Evolutionary conservation across 768 basidiomycete genomes (phyloP).

Genomic region (Suillus sp.): DNA sequence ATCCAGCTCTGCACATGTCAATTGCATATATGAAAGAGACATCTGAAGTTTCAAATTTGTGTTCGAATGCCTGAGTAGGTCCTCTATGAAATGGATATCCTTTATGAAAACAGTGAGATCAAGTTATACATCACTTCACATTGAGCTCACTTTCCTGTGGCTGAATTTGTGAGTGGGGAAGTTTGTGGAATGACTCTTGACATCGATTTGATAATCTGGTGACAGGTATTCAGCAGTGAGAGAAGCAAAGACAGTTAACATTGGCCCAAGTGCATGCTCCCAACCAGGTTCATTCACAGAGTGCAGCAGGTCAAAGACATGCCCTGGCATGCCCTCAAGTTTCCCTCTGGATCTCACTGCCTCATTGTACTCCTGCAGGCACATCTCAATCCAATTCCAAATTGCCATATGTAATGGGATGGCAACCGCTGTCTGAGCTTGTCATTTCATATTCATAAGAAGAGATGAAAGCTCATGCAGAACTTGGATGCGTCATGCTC

Average conservation of each 20-base stretch:
- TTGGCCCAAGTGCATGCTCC: slow-evolving; percentile 74
- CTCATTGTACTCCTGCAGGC: slow-evolving; percentile 78
- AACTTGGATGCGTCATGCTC: slow-evolving; percentile 64
- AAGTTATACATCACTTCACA: too few species aligned
- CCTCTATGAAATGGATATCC: slow-evolving; percentile 60
- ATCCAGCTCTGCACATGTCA: slow-evolving; percentile 70
- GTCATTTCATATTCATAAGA: slow-evolving; percentile 78
- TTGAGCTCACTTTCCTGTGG: slow-evolving; percentile 32
- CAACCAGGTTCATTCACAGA: slow-evolving; percentile 44
- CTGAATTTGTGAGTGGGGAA: slow-evolving; percentile 33
- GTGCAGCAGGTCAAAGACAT: slow-evolving; percentile 81
- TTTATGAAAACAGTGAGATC: slow-evolving; percentile 26
- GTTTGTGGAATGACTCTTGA: slow-evolving; percentile 32
- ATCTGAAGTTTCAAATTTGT: slow-evolving; percentile 62
- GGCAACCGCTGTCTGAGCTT: slow-evolving; percentile 72
- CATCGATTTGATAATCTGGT: slow-evolving; percentile 51
- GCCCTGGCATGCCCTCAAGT: slow-evolving; percentile 82
- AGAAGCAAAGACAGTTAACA: slow-evolving; percentile 71
- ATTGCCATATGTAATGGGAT: slow-evolving; percentile 73
- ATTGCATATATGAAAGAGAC: slow-evolving; percentile 71
- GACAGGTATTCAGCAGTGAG: slow-evolving; percentile 74
- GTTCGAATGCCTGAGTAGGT: slow-evolving; percentile 58
- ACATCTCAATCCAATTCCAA: slow-evolving; percentile 89
- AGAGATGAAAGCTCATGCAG: slow-evolving; percentile 81
- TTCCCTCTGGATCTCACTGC: slow-evolving; percentile 60